These are phyloP conservation scores for Mycosphaerella arachidis DNA, from an alignment of 2,329 filamentous ascomycete genomes.

Conservation along the genomic window DNA sequence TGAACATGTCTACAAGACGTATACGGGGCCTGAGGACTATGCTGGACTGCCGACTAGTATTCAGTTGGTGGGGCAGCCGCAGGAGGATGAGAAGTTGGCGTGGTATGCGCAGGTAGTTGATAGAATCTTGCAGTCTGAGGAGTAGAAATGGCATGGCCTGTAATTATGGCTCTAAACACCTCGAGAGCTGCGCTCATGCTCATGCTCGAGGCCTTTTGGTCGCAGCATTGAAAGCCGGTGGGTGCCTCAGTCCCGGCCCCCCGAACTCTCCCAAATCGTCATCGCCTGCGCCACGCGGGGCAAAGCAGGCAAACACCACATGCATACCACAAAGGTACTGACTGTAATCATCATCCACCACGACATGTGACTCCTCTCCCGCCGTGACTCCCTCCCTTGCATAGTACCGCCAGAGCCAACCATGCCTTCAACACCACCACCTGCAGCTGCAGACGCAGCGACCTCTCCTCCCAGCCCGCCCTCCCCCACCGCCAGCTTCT, in stretches of 20 bases:
- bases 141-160: not conserved
- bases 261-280: not conserved
- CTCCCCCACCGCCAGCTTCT: constrained; percentile 84
- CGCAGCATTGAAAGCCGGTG: too few relatives aligned
- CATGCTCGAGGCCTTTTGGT: too few relatives aligned
- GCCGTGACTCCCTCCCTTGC: constrained; percentile 1
- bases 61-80: not conserved
- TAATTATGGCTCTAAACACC: too few relatives aligned
- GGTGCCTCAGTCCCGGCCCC: constrained; percentile 6
- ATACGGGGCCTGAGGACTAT: not conserved
- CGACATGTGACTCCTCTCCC: constrained; percentile 2
- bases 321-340: not conserved
- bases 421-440: constrained; percentile 18
- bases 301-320: not conserved
- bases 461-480: constrained; percentile 38
- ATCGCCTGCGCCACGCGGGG: constrained; percentile 6
- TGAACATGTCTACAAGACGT: not conserved
- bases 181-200: not conserved
- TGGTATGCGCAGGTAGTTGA: not conserved
- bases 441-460: constrained; percentile 5
- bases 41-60: not conserved
- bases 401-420: not conserved
- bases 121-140: not conserved
- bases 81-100: not conserved
- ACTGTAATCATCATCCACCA: not conserved